phyloP scores from a whole-genome alignment of 495 filamentous ascomycete species.

The Pseudevernia furfuracea region DNA sequence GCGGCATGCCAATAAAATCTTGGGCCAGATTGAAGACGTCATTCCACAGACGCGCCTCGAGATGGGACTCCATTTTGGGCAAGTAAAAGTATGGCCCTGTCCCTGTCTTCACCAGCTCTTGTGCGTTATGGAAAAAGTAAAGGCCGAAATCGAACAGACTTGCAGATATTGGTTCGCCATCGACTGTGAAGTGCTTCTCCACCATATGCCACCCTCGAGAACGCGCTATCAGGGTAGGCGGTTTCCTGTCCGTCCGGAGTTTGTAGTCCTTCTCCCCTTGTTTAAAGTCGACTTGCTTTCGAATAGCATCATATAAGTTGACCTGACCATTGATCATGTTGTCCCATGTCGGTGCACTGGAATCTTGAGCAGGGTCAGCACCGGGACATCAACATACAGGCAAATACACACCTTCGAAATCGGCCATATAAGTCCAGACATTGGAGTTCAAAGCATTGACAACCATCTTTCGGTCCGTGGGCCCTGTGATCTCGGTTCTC shows the following conservation, averaged over 20 bases:
- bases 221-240: conserved; percentile 79
- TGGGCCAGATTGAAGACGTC: conserved; percentile 96
- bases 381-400: not conserved
- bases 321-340: conserved; percentile 99
- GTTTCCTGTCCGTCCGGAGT: conserved; percentile 73
- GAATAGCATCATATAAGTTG: conserved; percentile 96
- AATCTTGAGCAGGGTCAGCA: conserved; percentile 52
- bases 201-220: conserved; percentile 92
- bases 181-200: conserved; percentile 96
- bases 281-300: conserved; percentile 93
- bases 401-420: conserved; percentile 73
- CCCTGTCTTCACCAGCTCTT: conserved; percentile 76
- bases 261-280: conserved; percentile 94
- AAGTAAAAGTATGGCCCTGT: conserved; percentile 98
- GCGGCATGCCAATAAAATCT: conserved; percentile 80
- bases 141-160: conserved; percentile 95
- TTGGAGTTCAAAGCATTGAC: conserved; percentile 96
- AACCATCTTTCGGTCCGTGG: conserved; percentile 98
- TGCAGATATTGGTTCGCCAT: conserved; percentile 91
- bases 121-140: conserved; percentile 98
- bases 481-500: conserved; percentile 97
- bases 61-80: conserved; percentile 98
- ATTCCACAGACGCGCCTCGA: conserved; percentile 97
- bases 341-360: conserved; percentile 94
- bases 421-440: conserved; percentile 99